phyloP scores from a whole-genome alignment of 1,284 basidiomycete species.

The Cryptococcus maquisensis region DNA sequence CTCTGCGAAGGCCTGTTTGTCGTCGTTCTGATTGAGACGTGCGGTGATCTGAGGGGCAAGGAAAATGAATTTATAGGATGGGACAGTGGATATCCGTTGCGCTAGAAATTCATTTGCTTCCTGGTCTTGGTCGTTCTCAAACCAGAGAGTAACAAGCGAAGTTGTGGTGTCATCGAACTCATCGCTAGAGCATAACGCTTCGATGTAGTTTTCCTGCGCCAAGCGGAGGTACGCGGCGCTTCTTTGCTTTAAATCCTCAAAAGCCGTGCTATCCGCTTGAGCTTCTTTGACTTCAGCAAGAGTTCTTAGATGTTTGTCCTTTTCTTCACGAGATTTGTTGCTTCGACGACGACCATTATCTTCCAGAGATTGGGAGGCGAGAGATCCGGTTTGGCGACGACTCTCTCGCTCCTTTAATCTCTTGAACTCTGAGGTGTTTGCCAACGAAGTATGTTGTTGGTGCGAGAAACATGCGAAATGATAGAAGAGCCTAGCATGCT shows the following conservation, averaged over 20 bases:
- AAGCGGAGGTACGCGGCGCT: slow-evolving; percentile 59
- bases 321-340: not conserved
- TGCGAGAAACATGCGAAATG: slow-evolving; percentile 87
- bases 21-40: slow-evolving; percentile 56
- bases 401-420: slow-evolving; percentile 61
- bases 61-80: slow-evolving; percentile 84
- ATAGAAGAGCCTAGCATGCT: slow-evolving; percentile 66
- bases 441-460: slow-evolving; percentile 68
- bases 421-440: slow-evolving; percentile 66
- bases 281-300: not conserved
- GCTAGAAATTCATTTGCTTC: slow-evolving; percentile 53
- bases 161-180: slow-evolving; percentile 71
- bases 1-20: no score
- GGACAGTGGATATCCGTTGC: slow-evolving; percentile 52
- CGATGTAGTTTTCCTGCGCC: slow-evolving; percentile 79
- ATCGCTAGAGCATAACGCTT: slow-evolving; percentile 65
- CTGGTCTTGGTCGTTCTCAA: slow-evolving; percentile 57
- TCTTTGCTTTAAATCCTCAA: slow-evolving; percentile 55
- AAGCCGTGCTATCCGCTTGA: slow-evolving; percentile 40
- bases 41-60: slow-evolving; percentile 89
- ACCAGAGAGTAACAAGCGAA: slow-evolving; percentile 85
- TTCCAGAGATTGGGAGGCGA: not conserved
- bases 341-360: not conserved
- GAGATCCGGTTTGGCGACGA: not conserved
- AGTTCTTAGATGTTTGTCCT: no score